Conservation (phyloP, 345 rosid genomes). For the Eucalyptus virginea region DNA sequence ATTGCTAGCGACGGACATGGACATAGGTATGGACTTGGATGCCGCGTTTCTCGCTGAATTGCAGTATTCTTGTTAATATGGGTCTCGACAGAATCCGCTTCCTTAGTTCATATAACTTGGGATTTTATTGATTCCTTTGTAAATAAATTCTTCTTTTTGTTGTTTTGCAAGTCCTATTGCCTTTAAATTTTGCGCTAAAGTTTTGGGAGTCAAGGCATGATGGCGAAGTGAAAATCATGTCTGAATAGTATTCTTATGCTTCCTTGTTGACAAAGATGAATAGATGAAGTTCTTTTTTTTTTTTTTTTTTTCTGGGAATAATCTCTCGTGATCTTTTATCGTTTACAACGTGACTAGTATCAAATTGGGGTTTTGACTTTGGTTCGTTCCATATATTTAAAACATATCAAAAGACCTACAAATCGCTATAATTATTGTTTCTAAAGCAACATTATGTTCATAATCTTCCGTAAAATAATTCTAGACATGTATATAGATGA, state of each 20-base stretch:
- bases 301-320: neutral
- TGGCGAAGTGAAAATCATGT: neutral
- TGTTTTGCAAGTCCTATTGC: too few relatives aligned
- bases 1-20: neutral
- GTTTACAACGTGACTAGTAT: neutral
- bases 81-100: too few relatives aligned
- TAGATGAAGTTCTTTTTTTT: too few relatives aligned
- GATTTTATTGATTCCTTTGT: too few relatives aligned
- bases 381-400: neutral
- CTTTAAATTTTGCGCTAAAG: too few relatives aligned
- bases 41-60: neutral
- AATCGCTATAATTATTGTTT: neutral
- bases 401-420: neutral
- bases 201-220: neutral
- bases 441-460: neutral
- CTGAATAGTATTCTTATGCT: too few relatives aligned
- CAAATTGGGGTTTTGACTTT: neutral
- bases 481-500: neutral
- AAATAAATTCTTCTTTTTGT: too few relatives aligned
- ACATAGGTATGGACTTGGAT: neutral
- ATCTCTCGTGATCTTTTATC: neutral
- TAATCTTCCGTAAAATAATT: neutral
- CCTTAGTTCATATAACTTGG: too few relatives aligned
- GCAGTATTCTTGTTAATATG: neutral
- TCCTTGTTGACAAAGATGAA: neutral